phyloP scores from a whole-genome alignment of 2,329 filamentous ascomycete species.

The Sporothrix curviconia region DNA sequence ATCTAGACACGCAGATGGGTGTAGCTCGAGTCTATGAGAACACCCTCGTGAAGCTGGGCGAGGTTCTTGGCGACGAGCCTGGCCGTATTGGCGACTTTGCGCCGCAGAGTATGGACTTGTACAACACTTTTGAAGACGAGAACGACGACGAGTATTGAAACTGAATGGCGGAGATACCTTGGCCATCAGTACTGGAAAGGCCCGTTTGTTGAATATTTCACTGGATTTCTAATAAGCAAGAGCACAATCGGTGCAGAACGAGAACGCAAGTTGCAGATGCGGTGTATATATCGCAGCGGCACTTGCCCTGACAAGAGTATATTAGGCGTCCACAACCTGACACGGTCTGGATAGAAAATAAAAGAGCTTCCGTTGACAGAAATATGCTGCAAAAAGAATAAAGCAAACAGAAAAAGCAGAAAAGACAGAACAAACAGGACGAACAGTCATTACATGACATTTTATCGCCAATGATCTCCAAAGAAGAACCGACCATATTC shows the following conservation, averaged over 20 bases:
- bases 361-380: neutral
- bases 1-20: constrained; percentile 51
- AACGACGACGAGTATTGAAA: constrained; percentile 11
- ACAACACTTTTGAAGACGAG: neutral
- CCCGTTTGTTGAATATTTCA: too few relatives aligned
- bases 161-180: too few relatives aligned
- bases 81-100: constrained; percentile 11
- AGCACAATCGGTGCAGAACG: too few relatives aligned
- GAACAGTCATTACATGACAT: too few relatives aligned
- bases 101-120: neutral
- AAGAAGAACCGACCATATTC: too few relatives aligned
- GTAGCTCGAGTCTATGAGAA: constrained; percentile 72
- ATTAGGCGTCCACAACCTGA: neutral
- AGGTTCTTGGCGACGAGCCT: constrained; percentile 47
- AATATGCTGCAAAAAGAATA: neutral
- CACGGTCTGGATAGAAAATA: neutral
- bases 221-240: neutral
- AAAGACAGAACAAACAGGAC: too few relatives aligned
- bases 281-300: too few relatives aligned
- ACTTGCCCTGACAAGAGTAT: too few relatives aligned
- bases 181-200: too few relatives aligned
- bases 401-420: neutral
- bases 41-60: constrained; percentile 68
- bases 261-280: too few relatives aligned
- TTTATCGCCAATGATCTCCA: too few relatives aligned